Conservation (phyloP, 257 asterid species). For the Nemophila menziesii region DNA sequence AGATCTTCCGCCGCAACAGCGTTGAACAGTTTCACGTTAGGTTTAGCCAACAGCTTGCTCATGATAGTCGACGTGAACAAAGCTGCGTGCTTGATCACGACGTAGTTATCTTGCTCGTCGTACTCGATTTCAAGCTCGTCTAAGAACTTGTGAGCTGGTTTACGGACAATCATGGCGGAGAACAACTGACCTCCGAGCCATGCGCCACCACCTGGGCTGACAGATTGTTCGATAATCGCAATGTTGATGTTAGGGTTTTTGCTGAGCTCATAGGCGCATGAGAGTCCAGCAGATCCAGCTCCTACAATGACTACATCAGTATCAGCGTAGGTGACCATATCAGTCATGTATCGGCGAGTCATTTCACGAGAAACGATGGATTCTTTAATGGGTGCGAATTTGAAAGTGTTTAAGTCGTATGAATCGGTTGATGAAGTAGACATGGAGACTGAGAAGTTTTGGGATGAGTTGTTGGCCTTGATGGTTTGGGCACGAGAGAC, state of each 20-base stretch:
- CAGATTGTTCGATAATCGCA: conserved; percentile 80
- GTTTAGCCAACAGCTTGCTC: conserved; percentile 78
- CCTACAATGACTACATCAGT: conserved; percentile 75
- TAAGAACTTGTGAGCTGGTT: conserved; percentile 71
- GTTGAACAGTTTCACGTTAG: conserved; percentile 81
- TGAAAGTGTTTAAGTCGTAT: conserved; percentile 44
- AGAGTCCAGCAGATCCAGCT: conserved; percentile 81
- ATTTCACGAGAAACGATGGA: conserved; percentile 74
- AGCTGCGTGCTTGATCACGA: conserved; percentile 84
- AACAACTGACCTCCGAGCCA: conserved; percentile 95
- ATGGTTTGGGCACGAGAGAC: conserved; percentile 22
- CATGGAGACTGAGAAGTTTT: conserved; percentile 30
- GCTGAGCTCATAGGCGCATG: conserved; percentile 82
- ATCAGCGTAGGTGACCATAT: conserved; percentile 80
- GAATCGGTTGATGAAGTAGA: conserved; percentile 31
- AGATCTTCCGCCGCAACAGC: conserved; percentile 93
- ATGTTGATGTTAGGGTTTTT: conserved; percentile 45
- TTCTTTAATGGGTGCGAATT: conserved; percentile 55
- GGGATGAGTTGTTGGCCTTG: conserved; percentile 19
- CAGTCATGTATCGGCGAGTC: conserved; percentile 81
- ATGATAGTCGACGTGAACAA: conserved; percentile 85
- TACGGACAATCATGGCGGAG: conserved; percentile 91
- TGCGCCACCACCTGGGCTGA: conserved; percentile 90
- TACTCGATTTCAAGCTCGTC: conserved; percentile 68
- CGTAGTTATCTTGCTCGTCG: conserved; percentile 81